Evolutionary conservation across 2,329 filamentous ascomycete species (phyloP).

Genomic region (Metarhizium album): DNA sequence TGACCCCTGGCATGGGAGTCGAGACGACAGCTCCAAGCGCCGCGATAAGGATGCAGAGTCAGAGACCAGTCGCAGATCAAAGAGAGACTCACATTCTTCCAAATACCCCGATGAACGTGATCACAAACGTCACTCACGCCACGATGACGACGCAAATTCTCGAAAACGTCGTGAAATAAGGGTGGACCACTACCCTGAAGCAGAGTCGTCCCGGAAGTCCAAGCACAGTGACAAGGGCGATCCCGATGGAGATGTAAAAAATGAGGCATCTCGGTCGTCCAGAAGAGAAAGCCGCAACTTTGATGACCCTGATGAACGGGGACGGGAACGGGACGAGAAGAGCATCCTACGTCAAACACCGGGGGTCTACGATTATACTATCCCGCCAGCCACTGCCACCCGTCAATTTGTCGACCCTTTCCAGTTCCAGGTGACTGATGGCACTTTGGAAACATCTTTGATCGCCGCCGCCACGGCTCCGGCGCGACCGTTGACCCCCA

Average conservation of each 20-base stretch:
- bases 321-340: conserved; percentile 17
- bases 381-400: conserved; percentile 6
- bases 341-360: conserved; percentile 15
- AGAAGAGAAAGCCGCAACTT: conserved; percentile 15
- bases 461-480: conserved; percentile 1
- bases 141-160: conserved; percentile 21
- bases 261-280: conserved; percentile 15
- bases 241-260: conserved; percentile 17
- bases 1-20: conserved; percentile 10
- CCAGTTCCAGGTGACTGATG: conserved; percentile 43
- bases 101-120: conserved; percentile 20
- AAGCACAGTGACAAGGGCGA: conserved; percentile 16
- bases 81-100: conserved; percentile 19
- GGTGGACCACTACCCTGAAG: conserved; percentile 14
- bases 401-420: conserved; percentile 39
- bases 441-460: conserved; percentile 20
- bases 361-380: background rate
- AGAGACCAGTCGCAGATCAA: conserved; percentile 14
- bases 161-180: conserved; percentile 19
- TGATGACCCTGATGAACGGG: conserved; percentile 17
- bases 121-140: conserved; percentile 19
- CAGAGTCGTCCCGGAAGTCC: conserved; percentile 10
- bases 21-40: conserved; percentile 13
- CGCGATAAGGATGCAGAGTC: conserved; percentile 13
- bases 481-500: conserved; percentile 34